Evolutionary conservation across 345 rosid species (phyloP).

Genomic region (Salix caprea): DNA sequence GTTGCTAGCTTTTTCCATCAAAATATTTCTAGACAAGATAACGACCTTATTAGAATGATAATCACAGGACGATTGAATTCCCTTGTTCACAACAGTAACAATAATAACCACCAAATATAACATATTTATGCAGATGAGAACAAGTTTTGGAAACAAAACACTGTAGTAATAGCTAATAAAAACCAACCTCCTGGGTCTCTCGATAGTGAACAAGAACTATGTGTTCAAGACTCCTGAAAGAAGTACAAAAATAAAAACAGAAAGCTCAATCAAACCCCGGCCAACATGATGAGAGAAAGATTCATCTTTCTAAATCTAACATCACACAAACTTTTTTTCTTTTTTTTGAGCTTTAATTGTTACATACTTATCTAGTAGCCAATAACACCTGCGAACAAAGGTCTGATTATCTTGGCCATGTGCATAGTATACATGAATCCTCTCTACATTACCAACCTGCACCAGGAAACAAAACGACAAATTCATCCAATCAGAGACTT

Average conservation of each 20-base stretch:
- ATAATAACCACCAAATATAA: neutral
- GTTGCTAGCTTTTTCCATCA: neutral
- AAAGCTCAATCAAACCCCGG: neutral
- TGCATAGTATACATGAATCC: conserved; percentile 98
- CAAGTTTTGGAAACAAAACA: neutral
- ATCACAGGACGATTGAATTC: neutral
- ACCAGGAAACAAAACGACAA: conserved; percentile 8
- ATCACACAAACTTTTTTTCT: neutral
- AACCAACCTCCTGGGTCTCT: conserved; percentile 88
- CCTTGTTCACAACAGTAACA: neutral
- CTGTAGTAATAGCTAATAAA: conserved; percentile 10
- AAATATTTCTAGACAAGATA: neutral
- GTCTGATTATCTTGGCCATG: conserved; percentile 89
- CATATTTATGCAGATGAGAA: neutral
- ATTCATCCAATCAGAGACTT: neutral
- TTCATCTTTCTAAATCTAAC: neutral
- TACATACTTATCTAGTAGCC: conserved; percentile 97
- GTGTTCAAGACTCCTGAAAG: conserved; percentile 72
- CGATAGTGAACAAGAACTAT: conserved; percentile 98
- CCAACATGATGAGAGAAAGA: neutral
- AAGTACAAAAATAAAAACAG: conserved; percentile 11
- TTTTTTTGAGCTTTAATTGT: neutral
- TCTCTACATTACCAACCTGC: conserved; percentile 89
- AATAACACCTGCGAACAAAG: conserved; percentile 96
- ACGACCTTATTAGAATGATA: neutral